phyloP scores from a whole-genome alignment of 108 stramenopile species.

The Licmophora abbreviata region DNA sequence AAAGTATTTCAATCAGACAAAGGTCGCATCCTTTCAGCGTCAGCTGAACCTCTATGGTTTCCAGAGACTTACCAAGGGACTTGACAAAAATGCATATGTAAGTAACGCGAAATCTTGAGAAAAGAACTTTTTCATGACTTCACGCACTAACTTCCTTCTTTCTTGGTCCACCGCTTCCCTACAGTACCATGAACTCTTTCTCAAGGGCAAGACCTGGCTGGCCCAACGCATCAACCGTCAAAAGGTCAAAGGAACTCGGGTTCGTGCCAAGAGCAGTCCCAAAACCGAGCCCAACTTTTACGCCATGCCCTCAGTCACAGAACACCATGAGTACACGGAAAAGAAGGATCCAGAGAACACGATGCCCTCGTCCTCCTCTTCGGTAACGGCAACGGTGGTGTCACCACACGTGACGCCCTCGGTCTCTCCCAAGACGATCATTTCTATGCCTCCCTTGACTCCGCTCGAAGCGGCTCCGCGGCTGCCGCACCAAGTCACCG shows the following conservation, averaged over 20 bases:
- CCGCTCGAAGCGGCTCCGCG: not conserved
- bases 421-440: not conserved
- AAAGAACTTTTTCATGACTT: too few species aligned
- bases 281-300: slow-evolving; percentile 80
- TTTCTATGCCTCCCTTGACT: not conserved
- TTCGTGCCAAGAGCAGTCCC: slow-evolving; percentile 61
- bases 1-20: slow-evolving; percentile 82
- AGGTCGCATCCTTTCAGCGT: slow-evolving; percentile 85
- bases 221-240: slow-evolving; percentile 58
- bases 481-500: not conserved
- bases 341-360: slow-evolving; percentile 9
- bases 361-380: not conserved
- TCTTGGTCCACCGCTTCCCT: slow-evolving; percentile 9
- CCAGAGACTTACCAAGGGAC: slow-evolving; percentile 59
- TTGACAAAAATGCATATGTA: slow-evolving; percentile 58
- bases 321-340: too few species aligned
- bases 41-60: slow-evolving; percentile 93
- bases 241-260: slow-evolving; percentile 77
- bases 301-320: slow-evolving; percentile 47
- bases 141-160: not conserved
- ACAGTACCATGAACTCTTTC: slow-evolving; percentile 80
- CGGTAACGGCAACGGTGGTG: not conserved
- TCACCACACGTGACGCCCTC: not conserved
- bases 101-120: too few species aligned
- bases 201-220: slow-evolving; percentile 53